A percentile compares a stretch with the other conserved stretches of the same genome.
phyloP scores from a whole-genome alignment of 176 grass and related monocot species.

The Stipa capillata region DNA sequence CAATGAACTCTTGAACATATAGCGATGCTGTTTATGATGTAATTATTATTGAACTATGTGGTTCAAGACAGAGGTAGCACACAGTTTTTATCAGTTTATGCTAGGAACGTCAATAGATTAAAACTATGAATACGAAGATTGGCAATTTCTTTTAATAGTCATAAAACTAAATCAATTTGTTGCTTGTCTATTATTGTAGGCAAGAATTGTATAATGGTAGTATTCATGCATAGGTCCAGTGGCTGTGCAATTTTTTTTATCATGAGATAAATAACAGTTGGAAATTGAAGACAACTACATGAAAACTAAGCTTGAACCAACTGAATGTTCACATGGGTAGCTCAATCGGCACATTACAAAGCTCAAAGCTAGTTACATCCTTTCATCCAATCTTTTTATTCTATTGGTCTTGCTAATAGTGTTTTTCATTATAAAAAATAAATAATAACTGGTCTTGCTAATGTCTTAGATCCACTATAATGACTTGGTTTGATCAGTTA shows the following conservation, averaged over 20 bases:
- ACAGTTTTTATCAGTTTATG: background rate
- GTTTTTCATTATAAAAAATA: too few relatives aligned
- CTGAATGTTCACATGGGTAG: background rate
- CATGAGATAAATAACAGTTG: background rate
- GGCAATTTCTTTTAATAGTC: background rate
- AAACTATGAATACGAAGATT: too few relatives aligned
- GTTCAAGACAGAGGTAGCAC: background rate
- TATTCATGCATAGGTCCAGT: too few relatives aligned
- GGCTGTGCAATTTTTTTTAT: background rate
- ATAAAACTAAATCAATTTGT: background rate
- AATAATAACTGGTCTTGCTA: background rate
- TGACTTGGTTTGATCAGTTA: background rate
- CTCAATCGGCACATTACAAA: background rate
- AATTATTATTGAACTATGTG: background rate
- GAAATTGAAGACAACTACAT: too few relatives aligned
- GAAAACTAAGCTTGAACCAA: background rate
- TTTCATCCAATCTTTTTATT: background rate
- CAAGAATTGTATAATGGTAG: background rate
- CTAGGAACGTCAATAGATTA: background rate
- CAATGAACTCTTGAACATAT: background rate
- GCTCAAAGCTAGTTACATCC: background rate
- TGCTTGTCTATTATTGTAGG: too few relatives aligned
- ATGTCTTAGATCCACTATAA: background rate
- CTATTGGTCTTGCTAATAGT: background rate
- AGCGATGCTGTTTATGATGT: background rate